Evolutionary conservation across 257 asterid species (phyloP).

Genomic region (Solanum raphanifolium): DNA sequence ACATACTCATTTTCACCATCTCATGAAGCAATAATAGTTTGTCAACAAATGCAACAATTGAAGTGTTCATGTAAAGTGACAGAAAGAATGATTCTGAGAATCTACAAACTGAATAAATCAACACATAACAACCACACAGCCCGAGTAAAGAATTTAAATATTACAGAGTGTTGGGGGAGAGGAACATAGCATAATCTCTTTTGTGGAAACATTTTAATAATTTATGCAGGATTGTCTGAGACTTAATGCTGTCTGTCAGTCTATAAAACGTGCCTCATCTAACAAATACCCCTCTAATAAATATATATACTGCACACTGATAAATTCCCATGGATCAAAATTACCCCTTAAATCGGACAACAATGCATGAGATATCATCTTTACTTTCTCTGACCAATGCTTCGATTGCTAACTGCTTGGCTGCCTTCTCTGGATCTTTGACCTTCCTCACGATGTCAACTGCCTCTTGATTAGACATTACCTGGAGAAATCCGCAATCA

Average conservation of each 20-base stretch:
- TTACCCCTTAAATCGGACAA: constrained; percentile 54
- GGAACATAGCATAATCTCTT: constrained; percentile 7
- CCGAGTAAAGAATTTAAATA: constrained; percentile 3
- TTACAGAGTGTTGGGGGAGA: constrained; percentile 10
- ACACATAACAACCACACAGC: constrained; percentile 29
- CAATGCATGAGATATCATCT: constrained; percentile 90
- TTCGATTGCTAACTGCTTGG: constrained; percentile 60
- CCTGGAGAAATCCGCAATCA: constrained; percentile 30
- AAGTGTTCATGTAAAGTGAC: not conserved
- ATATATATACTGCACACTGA: constrained; percentile 18
- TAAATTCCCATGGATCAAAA: not conserved
- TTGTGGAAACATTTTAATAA: not conserved
- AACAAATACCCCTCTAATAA: constrained; percentile 11
- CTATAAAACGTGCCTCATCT: constrained; percentile 4
- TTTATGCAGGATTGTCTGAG: constrained; percentile 6
- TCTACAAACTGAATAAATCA: constrained; percentile 42
- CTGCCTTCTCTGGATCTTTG: constrained; percentile 83
- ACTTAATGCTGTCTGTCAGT: constrained; percentile 6
- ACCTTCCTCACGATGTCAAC: constrained; percentile 65
- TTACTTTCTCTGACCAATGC: constrained; percentile 76
- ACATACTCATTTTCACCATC: not conserved
- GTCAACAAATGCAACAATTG: not conserved
- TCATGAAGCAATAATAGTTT: not conserved
- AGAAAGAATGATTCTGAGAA: constrained; percentile 16
- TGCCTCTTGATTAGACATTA: constrained; percentile 87